phyloP scores from a whole-genome alignment of 192 early-diverging fungal genomes.

The Mortierella claussenii region DNA sequence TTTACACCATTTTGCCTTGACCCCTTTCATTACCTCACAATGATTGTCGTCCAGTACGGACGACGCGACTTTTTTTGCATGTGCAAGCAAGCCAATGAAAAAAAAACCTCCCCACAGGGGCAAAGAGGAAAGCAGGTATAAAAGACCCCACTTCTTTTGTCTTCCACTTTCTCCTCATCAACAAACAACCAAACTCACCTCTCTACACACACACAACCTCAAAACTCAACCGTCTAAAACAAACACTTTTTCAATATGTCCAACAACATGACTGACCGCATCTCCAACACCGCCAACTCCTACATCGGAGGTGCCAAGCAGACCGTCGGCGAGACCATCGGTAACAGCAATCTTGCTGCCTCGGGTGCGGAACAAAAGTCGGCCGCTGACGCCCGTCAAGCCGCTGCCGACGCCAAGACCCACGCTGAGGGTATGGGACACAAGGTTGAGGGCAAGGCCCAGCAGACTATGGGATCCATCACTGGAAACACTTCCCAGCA shows the following conservation, averaged over 20 bases:
- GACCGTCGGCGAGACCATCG: slow-evolving; percentile 9
- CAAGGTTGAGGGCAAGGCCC: slow-evolving; percentile 15
- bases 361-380: slow-evolving; percentile 10
- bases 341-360: slow-evolving; percentile 12
- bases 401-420: slow-evolving; percentile 15
- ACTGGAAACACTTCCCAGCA: slow-evolving; percentile 8
- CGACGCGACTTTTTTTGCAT: too few relatives aligned
- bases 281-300: slow-evolving; percentile 17
- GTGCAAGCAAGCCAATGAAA: too few relatives aligned
- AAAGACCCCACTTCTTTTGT: too few relatives aligned
- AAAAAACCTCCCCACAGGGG: too few relatives aligned
- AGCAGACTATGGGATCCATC: slow-evolving; percentile 17
- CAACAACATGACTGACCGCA: slow-evolving; percentile 9
- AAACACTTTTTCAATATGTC: slow-evolving; percentile 1
- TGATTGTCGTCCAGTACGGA: too few relatives aligned
- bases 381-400: not conserved
- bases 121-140: too few relatives aligned
- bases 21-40: not conserved
- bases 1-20: too few relatives aligned
- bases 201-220: not conserved
- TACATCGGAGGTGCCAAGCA: slow-evolving; percentile 28
- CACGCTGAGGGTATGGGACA: slow-evolving; percentile 16
- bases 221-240: too few relatives aligned
- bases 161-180: too few relatives aligned
- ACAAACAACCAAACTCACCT: too few relatives aligned